These are phyloP conservation scores for Pholiota microspora DNA, from an alignment of 768 basidiomycete genomes.

Conservation along the genomic window DNA sequence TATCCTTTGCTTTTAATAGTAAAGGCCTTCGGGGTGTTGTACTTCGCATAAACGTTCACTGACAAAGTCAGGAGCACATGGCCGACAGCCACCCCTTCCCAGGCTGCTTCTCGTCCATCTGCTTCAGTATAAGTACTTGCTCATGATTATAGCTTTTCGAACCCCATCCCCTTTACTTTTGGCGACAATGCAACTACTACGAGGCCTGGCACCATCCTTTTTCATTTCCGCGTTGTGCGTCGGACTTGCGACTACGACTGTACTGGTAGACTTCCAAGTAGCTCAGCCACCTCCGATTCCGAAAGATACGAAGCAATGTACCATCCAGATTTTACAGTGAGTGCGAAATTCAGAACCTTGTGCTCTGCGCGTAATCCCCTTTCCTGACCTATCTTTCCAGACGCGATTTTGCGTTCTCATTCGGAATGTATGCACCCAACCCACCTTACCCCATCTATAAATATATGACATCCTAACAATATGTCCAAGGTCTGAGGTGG, in stretches of 20 bases:
- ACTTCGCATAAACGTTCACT: not conserved
- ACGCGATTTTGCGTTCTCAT: conserved; percentile 72
- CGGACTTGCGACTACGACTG: conserved; percentile 32
- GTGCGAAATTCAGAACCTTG: not conserved
- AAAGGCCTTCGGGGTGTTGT: not conserved
- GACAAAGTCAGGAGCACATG: conserved; percentile 17
- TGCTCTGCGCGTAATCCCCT: not conserved
- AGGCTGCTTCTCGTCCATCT: conserved; percentile 23
- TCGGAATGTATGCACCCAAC: conserved; percentile 48
- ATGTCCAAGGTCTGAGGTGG: conserved; percentile 54
- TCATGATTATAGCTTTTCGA: not conserved
- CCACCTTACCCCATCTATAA: not conserved
- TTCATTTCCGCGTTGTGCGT: conserved; percentile 12
- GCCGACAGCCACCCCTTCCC: conserved; percentile 14
- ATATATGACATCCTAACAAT: not conserved
- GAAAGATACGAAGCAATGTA: conserved; percentile 56
- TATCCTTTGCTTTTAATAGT: not conserved
- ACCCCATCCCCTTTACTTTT: too few species aligned
- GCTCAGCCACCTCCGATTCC: conserved; percentile 73
- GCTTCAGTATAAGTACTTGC: conserved; percentile 10
- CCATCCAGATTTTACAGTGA: conserved; percentile 60
- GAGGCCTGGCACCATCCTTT: conserved; percentile 7
- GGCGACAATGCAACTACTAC: too few species aligned
- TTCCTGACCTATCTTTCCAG: conserved; percentile 28
- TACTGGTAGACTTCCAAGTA: conserved; percentile 67